These are phyloP conservation scores for Hirsutella minnesotensis DNA, from an alignment of 2,329 filamentous ascomycete species.

Conservation along the genomic window DNA sequence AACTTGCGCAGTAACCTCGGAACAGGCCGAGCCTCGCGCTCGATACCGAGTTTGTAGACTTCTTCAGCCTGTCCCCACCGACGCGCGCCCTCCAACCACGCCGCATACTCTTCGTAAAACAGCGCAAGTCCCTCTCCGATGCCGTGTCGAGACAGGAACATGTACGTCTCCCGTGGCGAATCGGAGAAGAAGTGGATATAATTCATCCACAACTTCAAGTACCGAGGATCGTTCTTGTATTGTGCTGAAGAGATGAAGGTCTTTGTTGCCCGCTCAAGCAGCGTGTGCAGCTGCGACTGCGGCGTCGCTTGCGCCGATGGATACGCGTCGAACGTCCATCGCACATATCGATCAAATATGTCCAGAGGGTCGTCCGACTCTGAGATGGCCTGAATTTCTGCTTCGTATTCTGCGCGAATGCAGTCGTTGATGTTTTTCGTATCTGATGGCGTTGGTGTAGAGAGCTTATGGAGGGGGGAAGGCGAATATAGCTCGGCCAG, in stretches of 20 bases:
- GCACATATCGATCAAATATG: slow-evolving; percentile 90
- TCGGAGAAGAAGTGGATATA: slow-evolving; percentile 92
- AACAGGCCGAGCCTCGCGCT: slow-evolving; percentile 72
- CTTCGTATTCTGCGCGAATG: slow-evolving; percentile 74
- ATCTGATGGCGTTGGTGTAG: slow-evolving; percentile 56
- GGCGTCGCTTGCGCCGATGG: slow-evolving; percentile 86
- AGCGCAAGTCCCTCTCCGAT: slow-evolving; percentile 81
- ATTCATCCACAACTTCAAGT: slow-evolving; percentile 85
- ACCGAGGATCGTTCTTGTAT: slow-evolving; percentile 92
- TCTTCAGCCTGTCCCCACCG: slow-evolving; percentile 89
- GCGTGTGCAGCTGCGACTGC: slow-evolving; percentile 75
- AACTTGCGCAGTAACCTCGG: slow-evolving; percentile 81
- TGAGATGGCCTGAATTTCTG: slow-evolving; percentile 62
- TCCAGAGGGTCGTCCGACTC: slow-evolving; percentile 94
- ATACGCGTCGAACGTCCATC: slow-evolving; percentile 93
- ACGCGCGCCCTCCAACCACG: slow-evolving; percentile 75
- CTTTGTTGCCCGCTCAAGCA: slow-evolving; percentile 89
- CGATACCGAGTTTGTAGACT: slow-evolving; percentile 81
- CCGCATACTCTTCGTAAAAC: slow-evolving; percentile 95
- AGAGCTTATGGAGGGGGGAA: slow-evolving; percentile 42
- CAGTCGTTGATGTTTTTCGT: slow-evolving; percentile 68
- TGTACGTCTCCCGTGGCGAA: slow-evolving; percentile 81
- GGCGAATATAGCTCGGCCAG: slow-evolving; percentile 74
- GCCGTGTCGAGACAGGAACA: slow-evolving; percentile 77
- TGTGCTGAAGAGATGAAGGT: slow-evolving; percentile 72